A percentile compares a stretch with the other conserved stretches of the same genome.
Conservation (phyloP, 768 basidiomycete species). For the Rhizopogon sp. region DNA sequence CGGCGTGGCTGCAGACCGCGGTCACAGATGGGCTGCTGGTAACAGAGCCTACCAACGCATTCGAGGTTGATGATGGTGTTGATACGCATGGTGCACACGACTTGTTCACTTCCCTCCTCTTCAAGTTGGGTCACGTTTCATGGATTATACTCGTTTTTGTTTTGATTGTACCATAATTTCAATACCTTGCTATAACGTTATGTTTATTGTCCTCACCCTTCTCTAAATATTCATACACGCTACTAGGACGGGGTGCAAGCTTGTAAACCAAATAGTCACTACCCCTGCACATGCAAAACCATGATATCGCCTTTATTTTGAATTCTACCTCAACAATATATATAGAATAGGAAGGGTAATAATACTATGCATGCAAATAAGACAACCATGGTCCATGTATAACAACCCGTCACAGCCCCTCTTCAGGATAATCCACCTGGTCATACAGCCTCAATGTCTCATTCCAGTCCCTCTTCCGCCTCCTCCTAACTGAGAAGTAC, state of each 20-base stretch:
- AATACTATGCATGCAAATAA: background rate
- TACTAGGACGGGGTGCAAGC: no score
- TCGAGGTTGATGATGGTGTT: conserved; percentile 10
- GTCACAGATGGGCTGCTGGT: conserved; percentile 70
- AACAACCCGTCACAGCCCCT: conserved; percentile 20
- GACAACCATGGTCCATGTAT: no score
- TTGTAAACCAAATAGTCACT: no score
- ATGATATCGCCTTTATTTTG: no score
- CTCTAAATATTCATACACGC: background rate
- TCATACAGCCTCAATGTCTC: conserved; percentile 81
- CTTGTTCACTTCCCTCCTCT: background rate
- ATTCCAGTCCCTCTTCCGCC: conserved; percentile 88
- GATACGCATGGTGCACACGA: background rate
- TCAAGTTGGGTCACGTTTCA: background rate
- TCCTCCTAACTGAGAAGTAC: conserved; percentile 75
- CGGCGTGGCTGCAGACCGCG: conserved; percentile 47
- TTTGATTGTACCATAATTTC: background rate
- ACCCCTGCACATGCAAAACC: no score
- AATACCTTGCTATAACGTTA: background rate
- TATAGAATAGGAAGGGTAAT: no score
- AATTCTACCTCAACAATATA: no score
- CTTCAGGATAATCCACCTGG: conserved; percentile 74
- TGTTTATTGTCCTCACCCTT: background rate
- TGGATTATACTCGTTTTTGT: background rate
- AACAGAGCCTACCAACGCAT: conserved; percentile 56